Evolutionary conservation across 768 basidiomycete species (phyloP).

Genomic region (Boletus tylopilopsis): DNA sequence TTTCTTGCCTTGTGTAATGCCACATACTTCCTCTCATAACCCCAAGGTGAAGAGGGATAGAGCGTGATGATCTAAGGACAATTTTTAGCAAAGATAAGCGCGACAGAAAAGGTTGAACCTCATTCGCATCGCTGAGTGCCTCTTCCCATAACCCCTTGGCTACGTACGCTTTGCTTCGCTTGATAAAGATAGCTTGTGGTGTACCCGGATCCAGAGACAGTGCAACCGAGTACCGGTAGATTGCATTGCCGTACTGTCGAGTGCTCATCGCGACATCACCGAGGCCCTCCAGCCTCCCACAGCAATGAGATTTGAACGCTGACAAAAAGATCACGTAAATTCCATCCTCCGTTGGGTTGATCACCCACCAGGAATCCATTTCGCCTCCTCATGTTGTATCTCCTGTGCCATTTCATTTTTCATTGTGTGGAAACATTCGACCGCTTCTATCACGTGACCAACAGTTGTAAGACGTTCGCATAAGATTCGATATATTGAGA

Average conservation of each 20-base stretch:
- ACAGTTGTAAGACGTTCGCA: not conserved
- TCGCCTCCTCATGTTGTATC: not conserved
- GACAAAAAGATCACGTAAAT: not conserved
- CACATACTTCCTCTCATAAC: no score
- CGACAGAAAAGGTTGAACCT: not conserved
- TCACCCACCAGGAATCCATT: not conserved
- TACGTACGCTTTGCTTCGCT: not conserved
- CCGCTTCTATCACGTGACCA: not conserved
- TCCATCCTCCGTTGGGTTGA: fast-evolving
- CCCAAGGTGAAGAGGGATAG: no score
- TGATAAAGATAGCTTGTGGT: not conserved
- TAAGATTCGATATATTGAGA: not conserved
- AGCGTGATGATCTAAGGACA: no score
- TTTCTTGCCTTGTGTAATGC: no score
- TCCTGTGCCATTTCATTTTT: not conserved
- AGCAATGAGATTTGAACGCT: not conserved
- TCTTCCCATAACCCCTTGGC: not conserved
- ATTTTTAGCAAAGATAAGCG: not conserved
- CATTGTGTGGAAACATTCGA: not conserved
- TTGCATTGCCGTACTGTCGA: not conserved
- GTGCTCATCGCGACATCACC: not conserved
- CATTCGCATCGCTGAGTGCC: not conserved
- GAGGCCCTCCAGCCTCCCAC: not conserved
- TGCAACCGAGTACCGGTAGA: not conserved
- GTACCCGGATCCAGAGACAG: not conserved